Base-by-base conservation (phyloP, 164 flowering plant genomes). In the Taxillus chinensis region DNA sequence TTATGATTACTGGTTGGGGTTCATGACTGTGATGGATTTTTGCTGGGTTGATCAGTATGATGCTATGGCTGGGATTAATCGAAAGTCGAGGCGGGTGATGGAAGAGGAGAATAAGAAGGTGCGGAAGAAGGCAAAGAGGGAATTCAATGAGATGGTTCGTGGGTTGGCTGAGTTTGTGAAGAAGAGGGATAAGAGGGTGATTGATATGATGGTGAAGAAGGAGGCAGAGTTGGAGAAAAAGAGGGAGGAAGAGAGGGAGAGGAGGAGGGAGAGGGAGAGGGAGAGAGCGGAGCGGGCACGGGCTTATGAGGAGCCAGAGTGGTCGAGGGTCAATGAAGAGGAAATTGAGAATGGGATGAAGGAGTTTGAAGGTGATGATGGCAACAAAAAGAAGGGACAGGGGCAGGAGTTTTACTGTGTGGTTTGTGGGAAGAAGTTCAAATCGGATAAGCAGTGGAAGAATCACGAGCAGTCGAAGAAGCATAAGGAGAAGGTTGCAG, bases 391-490 rank as follows among this genome's bases (percentile, higher is more conserved):
- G 73, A 70, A 50, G 59, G 62, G 64, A 45, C 68, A 71, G 67
- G 69, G 39, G 50, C 71, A 78, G 37, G 96, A 93, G 74, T 72
- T 87, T 4, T 89, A 89, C 61, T 93, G 99, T 71, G 85, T 86
- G 67, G 85, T 69, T 12, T 93, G 99, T 69, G 74, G 84, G 64
- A 93, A 93, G 84, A 93, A 90, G 77, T 93, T 93, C 70, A 93
- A 86, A 77, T 84, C 90, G 45, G 97, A 93, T 60, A 93, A 93
- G 77, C 99, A 93, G 67, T 93, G 99, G 99, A 84, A 81, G 77
- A 93, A 93, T 76, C 99, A 93, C 9, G 97, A 93, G 75, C 89
- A 89, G 82, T 93, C 99, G 0, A 90, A 89, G 83, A 93, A 93
- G 82, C 99, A 93, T 57, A 74, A 79, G 63, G 95, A 90, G 72